These are phyloP conservation scores for Podila minutissima DNA, from an alignment of 192 early-diverging fungal species.

Conservation along the genomic window DNA sequence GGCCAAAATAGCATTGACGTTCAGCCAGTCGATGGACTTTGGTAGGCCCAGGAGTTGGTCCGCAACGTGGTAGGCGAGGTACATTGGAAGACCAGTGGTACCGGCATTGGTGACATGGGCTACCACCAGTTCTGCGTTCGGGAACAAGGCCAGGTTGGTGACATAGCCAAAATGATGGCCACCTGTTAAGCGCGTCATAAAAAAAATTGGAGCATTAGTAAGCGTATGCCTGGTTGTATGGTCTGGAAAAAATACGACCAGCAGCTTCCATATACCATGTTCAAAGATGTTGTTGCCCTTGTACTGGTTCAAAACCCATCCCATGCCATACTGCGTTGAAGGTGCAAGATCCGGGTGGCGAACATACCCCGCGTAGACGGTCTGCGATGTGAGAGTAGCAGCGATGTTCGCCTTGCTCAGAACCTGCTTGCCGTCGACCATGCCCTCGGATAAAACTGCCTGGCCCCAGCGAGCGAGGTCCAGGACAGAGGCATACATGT, in stretches of 20 bases:
- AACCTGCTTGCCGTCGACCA: conserved; percentile 17
- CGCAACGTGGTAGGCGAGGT: not conserved
- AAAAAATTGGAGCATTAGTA: too few species aligned
- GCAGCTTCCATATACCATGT: conserved; percentile 12
- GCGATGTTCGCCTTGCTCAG: conserved; percentile 4
- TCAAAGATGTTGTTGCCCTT: conserved; percentile 9
- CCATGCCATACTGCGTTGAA: conserved; percentile 8
- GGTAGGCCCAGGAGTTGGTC: conserved; percentile 7
- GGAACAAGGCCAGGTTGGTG: not conserved
- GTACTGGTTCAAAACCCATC: conserved; percentile 9
- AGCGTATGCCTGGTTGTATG: too few species aligned
- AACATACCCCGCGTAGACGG: not conserved
- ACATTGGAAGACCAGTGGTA: not conserved
- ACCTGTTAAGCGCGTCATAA: not conserved
- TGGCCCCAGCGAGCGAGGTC: conserved; percentile 22
- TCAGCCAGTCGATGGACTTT: not conserved
- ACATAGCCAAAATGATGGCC: not conserved
- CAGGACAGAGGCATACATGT: conserved; percentile 25
- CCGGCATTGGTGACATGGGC: not conserved
- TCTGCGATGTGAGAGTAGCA: conserved; percentile 6
- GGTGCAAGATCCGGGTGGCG: not conserved
- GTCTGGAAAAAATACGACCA: too few species aligned
- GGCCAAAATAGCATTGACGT: not conserved
- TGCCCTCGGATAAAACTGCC: conserved; percentile 5
- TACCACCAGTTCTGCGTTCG: not conserved